Conservation (phyloP, 2,329 filamentous ascomycete genomes). For the Sphaceloma murrayae region DNA sequence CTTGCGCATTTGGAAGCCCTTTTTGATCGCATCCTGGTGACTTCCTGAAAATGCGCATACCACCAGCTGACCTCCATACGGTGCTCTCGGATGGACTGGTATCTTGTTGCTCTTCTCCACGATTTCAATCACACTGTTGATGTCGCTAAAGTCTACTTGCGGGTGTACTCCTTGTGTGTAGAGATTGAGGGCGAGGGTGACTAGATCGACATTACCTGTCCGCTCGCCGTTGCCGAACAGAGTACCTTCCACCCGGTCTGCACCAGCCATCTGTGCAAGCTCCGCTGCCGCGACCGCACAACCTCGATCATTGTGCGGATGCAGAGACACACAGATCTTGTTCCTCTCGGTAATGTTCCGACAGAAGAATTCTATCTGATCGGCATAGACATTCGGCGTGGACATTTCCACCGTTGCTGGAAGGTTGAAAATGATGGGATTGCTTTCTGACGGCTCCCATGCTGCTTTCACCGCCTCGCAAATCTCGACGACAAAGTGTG, state of each 20-base stretch:
- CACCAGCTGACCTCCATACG: conserved; percentile 86
- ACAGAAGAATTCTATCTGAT: conserved; percentile 95
- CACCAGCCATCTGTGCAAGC: conserved; percentile 90
- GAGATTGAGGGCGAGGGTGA: conserved; percentile 84
- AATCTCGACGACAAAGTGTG: conserved; percentile 71
- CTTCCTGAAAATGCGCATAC: conserved; percentile 84
- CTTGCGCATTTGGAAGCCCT: conserved; percentile 65
- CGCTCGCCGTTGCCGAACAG: conserved; percentile 92
- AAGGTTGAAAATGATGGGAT: conserved; percentile 90
- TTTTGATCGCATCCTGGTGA: conserved; percentile 95
- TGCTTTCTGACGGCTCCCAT: conserved; percentile 72
- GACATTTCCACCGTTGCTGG: conserved; percentile 92
- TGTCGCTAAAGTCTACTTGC: conserved; percentile 82
- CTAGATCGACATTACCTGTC: conserved; percentile 90
- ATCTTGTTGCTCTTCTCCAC: conserved; percentile 95
- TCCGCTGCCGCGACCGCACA: conserved; percentile 85
- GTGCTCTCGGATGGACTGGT: conserved; percentile 77
- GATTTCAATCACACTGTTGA: conserved; percentile 73
- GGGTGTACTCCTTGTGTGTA: conserved; percentile 88
- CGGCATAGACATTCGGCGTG: conserved; percentile 90
- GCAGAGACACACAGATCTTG: conserved; percentile 79
- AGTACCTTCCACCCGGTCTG: conserved; percentile 86
- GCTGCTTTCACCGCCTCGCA: conserved; percentile 91
- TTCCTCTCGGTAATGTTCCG: conserved; percentile 72
- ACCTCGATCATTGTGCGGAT: conserved; percentile 90